A percentile compares a stretch with the other conserved stretches of the same genome.
These are phyloP conservation scores for Aureobasidium sp. DNA, from an alignment of 2,329 filamentous ascomycete species.

Conservation along the genomic window DNA sequence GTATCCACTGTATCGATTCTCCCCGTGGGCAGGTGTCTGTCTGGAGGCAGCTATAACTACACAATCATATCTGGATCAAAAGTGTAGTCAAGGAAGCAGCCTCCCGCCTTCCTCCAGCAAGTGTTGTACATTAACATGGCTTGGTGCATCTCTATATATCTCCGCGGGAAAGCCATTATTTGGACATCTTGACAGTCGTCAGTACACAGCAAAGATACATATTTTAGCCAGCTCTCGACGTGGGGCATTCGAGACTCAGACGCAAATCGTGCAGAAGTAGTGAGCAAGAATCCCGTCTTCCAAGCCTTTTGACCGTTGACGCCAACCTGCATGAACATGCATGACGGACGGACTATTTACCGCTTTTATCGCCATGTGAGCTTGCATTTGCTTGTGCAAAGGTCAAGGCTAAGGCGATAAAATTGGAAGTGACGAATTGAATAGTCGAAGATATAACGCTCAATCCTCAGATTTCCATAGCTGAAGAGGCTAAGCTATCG, in stretches of 20 bases:
- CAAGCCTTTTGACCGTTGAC: neutral
- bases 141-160: no score
- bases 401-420: neutral
- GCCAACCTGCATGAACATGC: neutral
- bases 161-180: no score
- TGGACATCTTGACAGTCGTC: no score
- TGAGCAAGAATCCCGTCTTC: no score
- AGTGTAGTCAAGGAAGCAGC: no score
- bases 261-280: no score
- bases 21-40: no score
- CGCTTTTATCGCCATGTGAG: neutral
- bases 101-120: no score
- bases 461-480: constrained; percentile 2
- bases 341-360: no score
- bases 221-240: neutral
- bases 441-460: neutral
- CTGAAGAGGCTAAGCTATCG: neutral
- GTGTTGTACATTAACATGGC: no score
- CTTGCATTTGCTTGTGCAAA: neutral
- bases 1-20: neutral
- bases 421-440: neutral
- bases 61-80: no score
- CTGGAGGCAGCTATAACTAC: no score
- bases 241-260: neutral
- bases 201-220: neutral